Conservation (phyloP, 116 monocot genomes). For the Cymodocea nodosa region DNA sequence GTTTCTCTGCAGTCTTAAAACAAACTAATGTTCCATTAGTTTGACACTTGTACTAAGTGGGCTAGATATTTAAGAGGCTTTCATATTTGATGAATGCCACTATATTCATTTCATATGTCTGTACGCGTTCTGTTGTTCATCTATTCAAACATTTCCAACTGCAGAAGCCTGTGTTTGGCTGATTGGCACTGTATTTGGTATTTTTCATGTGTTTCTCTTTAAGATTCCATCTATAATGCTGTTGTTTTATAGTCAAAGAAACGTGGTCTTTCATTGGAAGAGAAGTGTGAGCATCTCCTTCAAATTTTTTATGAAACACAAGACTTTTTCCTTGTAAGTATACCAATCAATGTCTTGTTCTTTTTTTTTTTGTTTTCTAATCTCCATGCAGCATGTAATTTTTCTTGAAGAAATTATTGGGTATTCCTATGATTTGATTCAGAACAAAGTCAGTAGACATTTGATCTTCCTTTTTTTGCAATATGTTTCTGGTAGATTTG, state of each 20-base stretch:
- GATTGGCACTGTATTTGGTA: too few relatives aligned
- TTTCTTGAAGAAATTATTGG: background rate
- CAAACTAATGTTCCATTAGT: too few relatives aligned
- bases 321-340: slow-evolving; percentile 15
- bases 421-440: too few relatives aligned
- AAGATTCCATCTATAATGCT: background rate
- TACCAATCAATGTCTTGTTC: background rate
- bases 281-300: slow-evolving; percentile 23
- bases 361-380: too few relatives aligned
- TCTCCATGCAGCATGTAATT: background rate
- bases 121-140: too few relatives aligned
- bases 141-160: too few relatives aligned
- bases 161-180: too few relatives aligned
- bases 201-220: background rate
- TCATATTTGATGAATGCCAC: too few relatives aligned
- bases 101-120: too few relatives aligned
- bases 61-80: too few relatives aligned
- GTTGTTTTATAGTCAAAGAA: slow-evolving; percentile 14
- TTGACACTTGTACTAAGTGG: too few relatives aligned
- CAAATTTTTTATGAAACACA: slow-evolving; percentile 20
- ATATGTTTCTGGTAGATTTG: background rate
- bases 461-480: background rate
- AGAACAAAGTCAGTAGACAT: background rate
- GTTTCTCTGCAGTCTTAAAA: too few relatives aligned
- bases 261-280: slow-evolving; percentile 16